Percentiles rank a stretch among this genome's conserved stretches.
phyloP scores from a whole-genome alignment of 768 basidiomycete genomes.

The Kondoa subrosea region DNA sequence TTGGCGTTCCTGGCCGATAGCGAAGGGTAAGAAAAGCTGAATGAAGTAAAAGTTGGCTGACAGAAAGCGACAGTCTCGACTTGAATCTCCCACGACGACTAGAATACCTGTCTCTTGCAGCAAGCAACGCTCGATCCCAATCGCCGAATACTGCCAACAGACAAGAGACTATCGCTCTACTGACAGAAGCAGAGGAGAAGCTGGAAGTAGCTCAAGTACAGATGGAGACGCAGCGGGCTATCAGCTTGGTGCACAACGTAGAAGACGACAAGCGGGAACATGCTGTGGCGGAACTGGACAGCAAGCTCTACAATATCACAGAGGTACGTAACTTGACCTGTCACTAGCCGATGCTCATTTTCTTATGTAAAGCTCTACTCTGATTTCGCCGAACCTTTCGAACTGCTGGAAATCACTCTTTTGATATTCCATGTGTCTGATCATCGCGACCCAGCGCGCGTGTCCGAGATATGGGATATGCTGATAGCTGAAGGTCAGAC shows the following conservation, averaged over 20 bases:
- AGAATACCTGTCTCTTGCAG: constrained; percentile 82
- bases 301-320: constrained; percentile 53
- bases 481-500: constrained; percentile 65
- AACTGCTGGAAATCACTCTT: constrained; percentile 64
- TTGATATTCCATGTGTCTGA: constrained; percentile 86
- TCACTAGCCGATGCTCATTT: background rate
- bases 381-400: constrained; percentile 70
- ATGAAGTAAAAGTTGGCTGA: background rate
- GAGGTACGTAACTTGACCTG: constrained; percentile 43
- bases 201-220: constrained; percentile 94
- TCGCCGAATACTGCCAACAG: constrained; percentile 38
- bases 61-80: constrained; percentile 9
- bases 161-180: constrained; percentile 78
- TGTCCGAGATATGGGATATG: constrained; percentile 72
- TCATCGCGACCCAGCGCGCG: constrained; percentile 65
- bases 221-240: constrained; percentile 59
- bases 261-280: constrained; percentile 29
- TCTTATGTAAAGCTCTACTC: constrained; percentile 51
- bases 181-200: constrained; percentile 88
- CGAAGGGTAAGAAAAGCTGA: constrained; percentile 40
- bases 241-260: constrained; percentile 37
- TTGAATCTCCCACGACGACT: constrained; percentile 51
- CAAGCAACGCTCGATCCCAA: constrained; percentile 83
- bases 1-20: constrained; percentile 69
- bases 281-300: constrained; percentile 27